Evolutionary conservation across 2,329 filamentous ascomycete genomes (phyloP).

Genomic region (Ascomycota sp.): DNA sequence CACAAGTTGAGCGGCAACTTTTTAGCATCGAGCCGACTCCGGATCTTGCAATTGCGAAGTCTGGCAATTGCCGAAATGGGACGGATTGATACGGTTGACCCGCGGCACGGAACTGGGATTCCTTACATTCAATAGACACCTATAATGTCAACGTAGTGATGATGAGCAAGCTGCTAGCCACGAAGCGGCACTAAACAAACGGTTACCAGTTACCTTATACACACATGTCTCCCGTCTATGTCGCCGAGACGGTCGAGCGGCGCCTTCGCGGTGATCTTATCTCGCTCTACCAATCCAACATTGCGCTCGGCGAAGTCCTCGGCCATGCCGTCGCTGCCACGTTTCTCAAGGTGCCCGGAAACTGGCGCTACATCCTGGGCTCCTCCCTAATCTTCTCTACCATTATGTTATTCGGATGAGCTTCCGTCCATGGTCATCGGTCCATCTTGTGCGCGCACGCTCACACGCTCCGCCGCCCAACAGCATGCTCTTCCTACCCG

Average conservation of each 20-base stretch:
- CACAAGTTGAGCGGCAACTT: too few relatives aligned
- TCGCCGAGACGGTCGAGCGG: conserved; percentile 50
- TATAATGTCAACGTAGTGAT: too few relatives aligned
- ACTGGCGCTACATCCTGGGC: conserved; percentile 57
- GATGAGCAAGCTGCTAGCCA: too few relatives aligned
- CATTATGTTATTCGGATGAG: conserved; percentile 16
- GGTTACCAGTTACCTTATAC: too few relatives aligned
- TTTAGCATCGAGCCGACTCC: too few relatives aligned
- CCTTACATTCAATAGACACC: too few relatives aligned
- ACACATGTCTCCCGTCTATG: conserved; percentile 58
- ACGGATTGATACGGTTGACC: too few relatives aligned
- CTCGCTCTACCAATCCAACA: conserved; percentile 57
- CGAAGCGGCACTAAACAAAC: too few relatives aligned
- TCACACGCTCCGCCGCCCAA: conserved; percentile 3
- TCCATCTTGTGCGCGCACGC: conserved; percentile 16
- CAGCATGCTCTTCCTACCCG: conserved; percentile 53
- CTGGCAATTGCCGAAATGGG: too few relatives aligned
- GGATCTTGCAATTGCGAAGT: too few relatives aligned
- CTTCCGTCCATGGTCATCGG: too few relatives aligned
- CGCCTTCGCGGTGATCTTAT: conserved; percentile 51
- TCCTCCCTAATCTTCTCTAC: conserved; percentile 49
- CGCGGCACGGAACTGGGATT: too few relatives aligned
- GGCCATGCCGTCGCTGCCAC: conserved; percentile 56
- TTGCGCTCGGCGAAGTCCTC: conserved; percentile 53
- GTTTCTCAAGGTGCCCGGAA: conserved; percentile 46